Conservation (phyloP, 176 grass and related monocot species). For the Puya raimondii region DNA sequence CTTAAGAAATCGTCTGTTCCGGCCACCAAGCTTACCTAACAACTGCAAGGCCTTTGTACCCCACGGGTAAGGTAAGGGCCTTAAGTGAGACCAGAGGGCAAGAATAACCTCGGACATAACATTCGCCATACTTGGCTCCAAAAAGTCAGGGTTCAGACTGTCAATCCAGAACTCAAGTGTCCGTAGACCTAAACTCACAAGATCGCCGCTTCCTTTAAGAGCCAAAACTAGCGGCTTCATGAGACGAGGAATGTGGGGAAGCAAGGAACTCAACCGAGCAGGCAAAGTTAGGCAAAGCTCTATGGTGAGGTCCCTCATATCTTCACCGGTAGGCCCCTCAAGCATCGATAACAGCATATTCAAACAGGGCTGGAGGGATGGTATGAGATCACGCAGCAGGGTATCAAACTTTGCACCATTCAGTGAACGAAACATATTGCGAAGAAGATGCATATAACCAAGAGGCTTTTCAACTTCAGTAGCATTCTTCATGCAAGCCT, state of each 20-base stretch:
- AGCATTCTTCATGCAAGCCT: conserved; percentile 96
- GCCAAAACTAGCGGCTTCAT: conserved; percentile 97
- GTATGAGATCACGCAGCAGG: conserved; percentile 91
- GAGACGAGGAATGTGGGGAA: conserved; percentile 94
- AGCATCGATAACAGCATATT: conserved; percentile 97
- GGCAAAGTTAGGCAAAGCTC: conserved; percentile 96
- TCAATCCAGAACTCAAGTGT: conserved; percentile 99
- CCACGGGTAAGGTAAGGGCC: conserved; percentile 80
- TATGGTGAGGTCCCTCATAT: conserved; percentile 86
- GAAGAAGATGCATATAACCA: conserved; percentile 97
- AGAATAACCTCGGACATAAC: conserved; percentile 97
- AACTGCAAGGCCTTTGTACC: conserved; percentile 90
- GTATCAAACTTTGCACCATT: conserved; percentile 98
- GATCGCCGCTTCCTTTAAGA: conserved; percentile 86
- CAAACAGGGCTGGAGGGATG: conserved; percentile 86
- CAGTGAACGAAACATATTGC: conserved; percentile 83
- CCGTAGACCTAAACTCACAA: conserved; percentile 85
- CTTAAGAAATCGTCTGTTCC: conserved; percentile 89
- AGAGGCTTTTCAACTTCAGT: conserved; percentile 95
- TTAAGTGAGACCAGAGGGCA: conserved; percentile 95
- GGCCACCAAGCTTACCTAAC: conserved; percentile 85
- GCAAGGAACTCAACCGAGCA: conserved; percentile 89
- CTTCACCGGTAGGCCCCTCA: conserved; percentile 80
- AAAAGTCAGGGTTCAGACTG: conserved; percentile 97
- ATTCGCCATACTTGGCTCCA: conserved; percentile 99